phyloP scores from a whole-genome alignment of 2,329 filamentous ascomycete species.

The Fonsecaea multimorphosa region DNA sequence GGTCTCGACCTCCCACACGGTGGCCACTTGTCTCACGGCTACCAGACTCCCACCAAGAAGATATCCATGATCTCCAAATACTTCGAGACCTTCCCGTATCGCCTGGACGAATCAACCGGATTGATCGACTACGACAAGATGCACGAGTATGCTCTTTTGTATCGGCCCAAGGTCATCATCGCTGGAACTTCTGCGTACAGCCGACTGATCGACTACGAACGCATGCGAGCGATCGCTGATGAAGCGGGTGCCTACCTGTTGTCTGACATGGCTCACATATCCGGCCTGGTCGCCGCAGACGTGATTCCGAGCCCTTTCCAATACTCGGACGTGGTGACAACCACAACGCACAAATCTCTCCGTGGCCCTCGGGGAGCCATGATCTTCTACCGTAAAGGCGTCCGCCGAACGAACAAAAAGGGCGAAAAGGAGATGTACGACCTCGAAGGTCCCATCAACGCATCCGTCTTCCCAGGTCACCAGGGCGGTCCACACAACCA shows the following conservation, averaged over 20 bases:
- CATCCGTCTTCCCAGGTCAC: slow-evolving; percentile 95
- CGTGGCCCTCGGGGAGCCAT: slow-evolving; percentile 93
- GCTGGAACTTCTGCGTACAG: slow-evolving; percentile 96
- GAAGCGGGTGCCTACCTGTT: slow-evolving; percentile 92
- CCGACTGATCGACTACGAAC: slow-evolving; percentile 91
- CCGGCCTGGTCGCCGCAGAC: slow-evolving; percentile 87
- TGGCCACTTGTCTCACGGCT: slow-evolving; percentile 94
- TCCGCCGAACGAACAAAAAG: slow-evolving; percentile 83
- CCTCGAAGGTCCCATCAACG: slow-evolving; percentile 91
- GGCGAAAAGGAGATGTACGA: slow-evolving; percentile 87
- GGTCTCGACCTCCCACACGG: slow-evolving; percentile 95
- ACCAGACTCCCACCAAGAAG: slow-evolving; percentile 91
- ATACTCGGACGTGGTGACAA: slow-evolving; percentile 92
- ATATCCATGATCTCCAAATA: slow-evolving; percentile 99
- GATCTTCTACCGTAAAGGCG: slow-evolving; percentile 97
- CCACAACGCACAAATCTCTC: slow-evolving; percentile 96
- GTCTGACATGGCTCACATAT: slow-evolving; percentile 97
- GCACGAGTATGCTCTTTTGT: slow-evolving; percentile 83
- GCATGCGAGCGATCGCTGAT: slow-evolving; percentile 88
- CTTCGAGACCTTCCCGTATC: slow-evolving; percentile 97
- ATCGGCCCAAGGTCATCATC: slow-evolving; percentile 93
- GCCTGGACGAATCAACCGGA: slow-evolving; percentile 85
- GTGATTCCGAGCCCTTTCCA: slow-evolving; percentile 89
- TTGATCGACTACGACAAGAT: slow-evolving; percentile 94
- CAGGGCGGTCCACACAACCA: slow-evolving; percentile 99